A percentile compares a stretch with the other conserved stretches of the same genome.
Evolutionary conservation across 495 filamentous ascomycete species (phyloP).

Genomic region (Aspergillus campestris): DNA sequence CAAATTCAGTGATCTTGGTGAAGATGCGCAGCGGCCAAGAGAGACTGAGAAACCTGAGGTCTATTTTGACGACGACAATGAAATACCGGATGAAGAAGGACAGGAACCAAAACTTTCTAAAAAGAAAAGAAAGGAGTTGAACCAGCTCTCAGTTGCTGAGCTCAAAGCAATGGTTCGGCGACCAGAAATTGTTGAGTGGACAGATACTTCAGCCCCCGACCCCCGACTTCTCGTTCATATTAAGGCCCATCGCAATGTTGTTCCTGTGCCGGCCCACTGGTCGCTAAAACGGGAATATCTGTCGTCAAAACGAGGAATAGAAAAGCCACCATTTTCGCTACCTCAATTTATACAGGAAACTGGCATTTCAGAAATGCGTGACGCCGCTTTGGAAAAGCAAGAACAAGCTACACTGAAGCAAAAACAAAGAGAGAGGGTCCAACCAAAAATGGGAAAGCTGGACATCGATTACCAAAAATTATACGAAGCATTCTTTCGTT

Average conservation of each 20-base stretch:
- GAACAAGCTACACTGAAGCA: conserved; percentile 84
- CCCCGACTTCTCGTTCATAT: conserved; percentile 85
- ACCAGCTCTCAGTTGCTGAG: conserved; percentile 89
- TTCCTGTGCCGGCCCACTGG: conserved; percentile 92
- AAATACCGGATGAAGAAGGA: conserved; percentile 80
- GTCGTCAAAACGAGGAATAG: conserved; percentile 89
- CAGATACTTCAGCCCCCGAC: conserved; percentile 86
- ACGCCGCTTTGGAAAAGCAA: conserved; percentile 92
- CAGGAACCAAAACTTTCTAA: conserved; percentile 69
- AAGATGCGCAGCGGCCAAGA: conserved; percentile 50
- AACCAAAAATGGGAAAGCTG: conserved; percentile 93
- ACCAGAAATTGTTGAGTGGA: conserved; percentile 95
- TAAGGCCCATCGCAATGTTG: conserved; percentile 90
- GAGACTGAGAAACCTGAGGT: conserved; percentile 80
- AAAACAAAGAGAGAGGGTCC: conserved; percentile 89
- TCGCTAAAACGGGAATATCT: conserved; percentile 93
- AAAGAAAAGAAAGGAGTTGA: conserved; percentile 83
- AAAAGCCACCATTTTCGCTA: conserved; percentile 85
- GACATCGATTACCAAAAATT: conserved; percentile 98
- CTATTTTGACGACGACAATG: conserved; percentile 78
- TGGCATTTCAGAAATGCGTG: conserved; percentile 94
- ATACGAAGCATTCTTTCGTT: conserved; percentile 95
- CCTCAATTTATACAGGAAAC: conserved; percentile 98
- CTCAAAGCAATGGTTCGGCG: conserved; percentile 85
- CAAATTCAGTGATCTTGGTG: conserved; percentile 56